These are phyloP conservation scores for Nicotiana paniculata DNA, from an alignment of 257 asterid genomes.

Conservation along the genomic window DNA sequence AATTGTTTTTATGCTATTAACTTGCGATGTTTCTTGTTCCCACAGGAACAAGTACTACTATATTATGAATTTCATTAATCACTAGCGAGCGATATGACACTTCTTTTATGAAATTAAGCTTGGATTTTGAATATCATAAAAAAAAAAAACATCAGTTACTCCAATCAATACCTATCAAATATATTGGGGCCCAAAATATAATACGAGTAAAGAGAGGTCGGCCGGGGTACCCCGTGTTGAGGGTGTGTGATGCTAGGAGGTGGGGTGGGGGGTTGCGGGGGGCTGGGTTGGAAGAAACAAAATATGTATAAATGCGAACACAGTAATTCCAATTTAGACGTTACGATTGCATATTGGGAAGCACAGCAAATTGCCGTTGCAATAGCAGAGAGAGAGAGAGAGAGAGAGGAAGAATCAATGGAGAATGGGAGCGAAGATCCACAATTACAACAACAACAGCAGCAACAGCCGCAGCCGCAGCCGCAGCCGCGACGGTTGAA, in stretches of 20 bases:
- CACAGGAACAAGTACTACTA: no score
- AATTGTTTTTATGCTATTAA: neutral
- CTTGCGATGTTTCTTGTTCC: no score
- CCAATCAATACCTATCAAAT: neutral
- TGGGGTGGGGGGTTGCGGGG: no score
- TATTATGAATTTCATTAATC: no score
- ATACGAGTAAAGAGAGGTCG: neutral
- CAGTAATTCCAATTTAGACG: neutral
- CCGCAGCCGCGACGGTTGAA: neutral
- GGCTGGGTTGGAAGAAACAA: neutral
- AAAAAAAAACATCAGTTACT: no score
- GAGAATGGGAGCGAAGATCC: conserved; percentile 8
- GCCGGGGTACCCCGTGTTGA: neutral
- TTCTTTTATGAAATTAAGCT: no score
- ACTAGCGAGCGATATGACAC: no score
- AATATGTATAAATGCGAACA: neutral
- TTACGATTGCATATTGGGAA: neutral
- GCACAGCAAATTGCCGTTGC: neutral
- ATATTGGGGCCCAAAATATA: neutral
- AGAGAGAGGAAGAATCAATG: neutral
- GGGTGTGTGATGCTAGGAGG: neutral
- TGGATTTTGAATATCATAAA: no score
- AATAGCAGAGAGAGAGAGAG: neutral
- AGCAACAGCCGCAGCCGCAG: neutral
- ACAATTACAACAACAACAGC: neutral